These are phyloP conservation scores for Endogone sp. DNA, from an alignment of 192 early-diverging fungal genomes.

Conservation along the genomic window DNA sequence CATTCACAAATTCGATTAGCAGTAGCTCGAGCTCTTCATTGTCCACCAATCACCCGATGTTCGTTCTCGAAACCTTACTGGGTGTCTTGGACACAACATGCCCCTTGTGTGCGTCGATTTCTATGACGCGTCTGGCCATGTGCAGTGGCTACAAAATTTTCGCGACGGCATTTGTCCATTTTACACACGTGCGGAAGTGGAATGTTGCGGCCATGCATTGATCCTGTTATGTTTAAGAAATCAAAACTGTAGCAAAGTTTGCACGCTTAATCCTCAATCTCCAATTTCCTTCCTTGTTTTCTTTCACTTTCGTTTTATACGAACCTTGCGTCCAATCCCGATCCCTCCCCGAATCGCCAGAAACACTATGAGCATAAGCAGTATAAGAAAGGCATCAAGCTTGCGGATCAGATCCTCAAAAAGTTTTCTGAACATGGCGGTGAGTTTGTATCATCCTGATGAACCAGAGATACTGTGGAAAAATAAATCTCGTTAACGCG, in stretches of 20 bases:
- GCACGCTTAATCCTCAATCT: not conserved
- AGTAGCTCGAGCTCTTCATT: too few relatives aligned
- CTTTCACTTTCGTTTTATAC: too few relatives aligned
- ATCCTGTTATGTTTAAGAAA: too few relatives aligned
- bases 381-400: constrained; percentile 93
- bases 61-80: too few relatives aligned
- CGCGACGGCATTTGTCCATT: not conserved
- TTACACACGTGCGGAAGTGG: too few relatives aligned
- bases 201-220: too few relatives aligned
- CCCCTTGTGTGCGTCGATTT: not conserved
- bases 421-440: constrained; percentile 92
- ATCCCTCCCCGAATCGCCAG: constrained; percentile 36
- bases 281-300: not conserved
- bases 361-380: constrained; percentile 94
- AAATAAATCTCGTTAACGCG: not conserved
- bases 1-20: too few relatives aligned
- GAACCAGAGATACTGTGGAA: too few relatives aligned
- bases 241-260: too few relatives aligned
- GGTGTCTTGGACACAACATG: too few relatives aligned
- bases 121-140: not conserved
- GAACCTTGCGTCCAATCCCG: too few relatives aligned
- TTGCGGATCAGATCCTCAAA: constrained; percentile 87
- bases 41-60: not conserved
- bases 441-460: constrained; percentile 20
- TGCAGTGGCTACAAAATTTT: not conserved